Conservation (phyloP, 768 basidiomycete species). For the Kwoniella dejecticola region DNA sequence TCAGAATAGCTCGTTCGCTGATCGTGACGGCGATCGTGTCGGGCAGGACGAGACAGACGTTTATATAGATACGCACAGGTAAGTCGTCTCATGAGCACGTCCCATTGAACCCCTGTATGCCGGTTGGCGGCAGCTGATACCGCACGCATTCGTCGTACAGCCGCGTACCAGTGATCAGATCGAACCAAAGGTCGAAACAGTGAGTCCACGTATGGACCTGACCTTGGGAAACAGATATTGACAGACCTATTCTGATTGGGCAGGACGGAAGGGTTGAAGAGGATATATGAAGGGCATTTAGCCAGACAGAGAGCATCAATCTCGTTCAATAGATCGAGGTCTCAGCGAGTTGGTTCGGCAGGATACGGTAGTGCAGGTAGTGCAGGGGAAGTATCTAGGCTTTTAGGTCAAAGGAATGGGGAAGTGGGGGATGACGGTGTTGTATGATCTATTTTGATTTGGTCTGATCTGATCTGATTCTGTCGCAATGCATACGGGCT, state of each 20-base stretch:
- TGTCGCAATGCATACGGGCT: background rate
- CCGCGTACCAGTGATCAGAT: slow-evolving; percentile 46
- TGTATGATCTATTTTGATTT: background rate
- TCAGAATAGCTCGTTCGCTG: background rate
- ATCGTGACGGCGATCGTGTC: too few species aligned
- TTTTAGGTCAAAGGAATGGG: background rate
- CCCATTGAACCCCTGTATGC: background rate
- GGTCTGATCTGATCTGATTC: slow-evolving; percentile 1
- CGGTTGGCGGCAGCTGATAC: background rate
- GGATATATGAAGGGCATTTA: slow-evolving; percentile 41
- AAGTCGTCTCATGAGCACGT: slow-evolving; percentile 1
- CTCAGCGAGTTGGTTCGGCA: background rate
- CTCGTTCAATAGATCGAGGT: background rate
- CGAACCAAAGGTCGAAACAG: slow-evolving; percentile 25
- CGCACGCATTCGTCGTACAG: slow-evolving; percentile 20
- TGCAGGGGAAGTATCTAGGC: background rate
- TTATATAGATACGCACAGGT: slow-evolving; percentile 49
- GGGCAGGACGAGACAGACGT: slow-evolving; percentile 48
- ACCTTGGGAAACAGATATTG: background rate
- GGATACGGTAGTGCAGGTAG: background rate
- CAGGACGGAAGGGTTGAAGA: slow-evolving; percentile 30
- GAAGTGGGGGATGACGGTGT: background rate
- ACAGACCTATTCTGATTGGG: background rate
- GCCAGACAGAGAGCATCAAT: slow-evolving; percentile 27
- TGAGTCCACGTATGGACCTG: slow-evolving; percentile 10